A percentile compares a stretch with the other conserved stretches of the same genome.
These are phyloP conservation scores for Rhodotorula sp. DNA, from an alignment of 1,284 basidiomycete species.

Conservation along the genomic window DNA sequence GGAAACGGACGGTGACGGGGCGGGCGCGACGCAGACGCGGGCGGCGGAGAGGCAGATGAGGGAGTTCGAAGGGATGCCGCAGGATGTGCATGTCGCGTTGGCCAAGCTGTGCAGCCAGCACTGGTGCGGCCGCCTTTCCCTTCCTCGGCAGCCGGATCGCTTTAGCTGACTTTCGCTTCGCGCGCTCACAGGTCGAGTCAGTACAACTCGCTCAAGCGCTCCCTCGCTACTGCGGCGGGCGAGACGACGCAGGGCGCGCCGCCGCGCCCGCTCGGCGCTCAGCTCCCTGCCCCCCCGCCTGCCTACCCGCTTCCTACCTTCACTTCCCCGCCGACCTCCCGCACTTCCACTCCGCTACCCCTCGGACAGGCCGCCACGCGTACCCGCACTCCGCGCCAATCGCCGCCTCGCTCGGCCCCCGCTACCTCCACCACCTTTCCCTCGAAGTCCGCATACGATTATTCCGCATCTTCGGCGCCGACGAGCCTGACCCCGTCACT, in stretches of 20 bases:
- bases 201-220: slow-evolving; percentile 37
- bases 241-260: not conserved
- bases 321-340: not conserved
- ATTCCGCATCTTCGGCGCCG: not conserved
- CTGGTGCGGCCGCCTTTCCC: slow-evolving; percentile 24
- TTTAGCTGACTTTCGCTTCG: not conserved
- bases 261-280: not conserved
- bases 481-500: slow-evolving; percentile 10
- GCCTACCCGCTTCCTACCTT: slow-evolving; percentile 1
- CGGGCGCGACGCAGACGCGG: slow-evolving; percentile 17
- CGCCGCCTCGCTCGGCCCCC: not conserved
- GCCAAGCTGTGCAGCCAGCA: slow-evolving; percentile 28
- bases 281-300: not conserved
- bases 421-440: not conserved
- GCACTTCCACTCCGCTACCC: not conserved
- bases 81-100: not conserved
- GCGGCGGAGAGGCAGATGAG: slow-evolving; percentile 24
- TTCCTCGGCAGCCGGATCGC: not conserved
- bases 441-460: not conserved
- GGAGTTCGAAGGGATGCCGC: slow-evolving; percentile 13
- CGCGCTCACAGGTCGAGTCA: slow-evolving; percentile 19
- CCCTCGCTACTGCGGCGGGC: slow-evolving; percentile 11
- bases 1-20: not conserved
- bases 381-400: not conserved
- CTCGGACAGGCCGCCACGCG: not conserved